Conservation (phyloP, 306 rosid genomes). For the Lithocarpus polystachyus region DNA sequence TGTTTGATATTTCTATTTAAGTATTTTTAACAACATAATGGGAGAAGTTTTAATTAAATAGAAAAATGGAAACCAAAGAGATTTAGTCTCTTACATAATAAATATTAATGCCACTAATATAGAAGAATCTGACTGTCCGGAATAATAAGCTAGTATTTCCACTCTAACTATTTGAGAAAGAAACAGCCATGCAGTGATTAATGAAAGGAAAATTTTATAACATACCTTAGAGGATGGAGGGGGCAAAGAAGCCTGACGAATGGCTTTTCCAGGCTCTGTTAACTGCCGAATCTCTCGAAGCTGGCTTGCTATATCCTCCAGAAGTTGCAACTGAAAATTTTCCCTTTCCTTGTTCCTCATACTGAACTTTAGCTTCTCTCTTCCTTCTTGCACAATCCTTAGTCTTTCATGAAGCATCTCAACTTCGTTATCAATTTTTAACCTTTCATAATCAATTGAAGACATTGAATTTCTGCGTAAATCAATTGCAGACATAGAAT, state of each 20-base stretch:
- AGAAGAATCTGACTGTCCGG: not conserved
- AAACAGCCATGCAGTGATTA: not conserved
- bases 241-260: conserved; percentile 37
- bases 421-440: conserved; percentile 48
- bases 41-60: too few species aligned
- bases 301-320: conserved; percentile 38
- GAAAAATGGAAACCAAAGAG: too few species aligned
- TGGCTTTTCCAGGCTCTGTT: conserved; percentile 33
- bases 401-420: conserved; percentile 52
- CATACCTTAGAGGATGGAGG: conserved; percentile 44
- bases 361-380: conserved; percentile 45
- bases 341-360: conserved; percentile 35
- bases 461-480: conserved; percentile 42
- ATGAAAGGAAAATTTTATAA: not conserved
- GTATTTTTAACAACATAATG: too few species aligned
- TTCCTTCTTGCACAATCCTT: conserved; percentile 41
- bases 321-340: conserved; percentile 31
- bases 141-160: not conserved
- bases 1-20: too few species aligned
- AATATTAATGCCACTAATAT: too few species aligned
- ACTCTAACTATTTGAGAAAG: not conserved
- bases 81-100: too few species aligned
- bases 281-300: conserved; percentile 39
- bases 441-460: conserved; percentile 45
- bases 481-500: not conserved